Evolutionary conservation across 2,329 filamentous ascomycete genomes (phyloP).

Genomic region (Colletotrichum acutatum): DNA sequence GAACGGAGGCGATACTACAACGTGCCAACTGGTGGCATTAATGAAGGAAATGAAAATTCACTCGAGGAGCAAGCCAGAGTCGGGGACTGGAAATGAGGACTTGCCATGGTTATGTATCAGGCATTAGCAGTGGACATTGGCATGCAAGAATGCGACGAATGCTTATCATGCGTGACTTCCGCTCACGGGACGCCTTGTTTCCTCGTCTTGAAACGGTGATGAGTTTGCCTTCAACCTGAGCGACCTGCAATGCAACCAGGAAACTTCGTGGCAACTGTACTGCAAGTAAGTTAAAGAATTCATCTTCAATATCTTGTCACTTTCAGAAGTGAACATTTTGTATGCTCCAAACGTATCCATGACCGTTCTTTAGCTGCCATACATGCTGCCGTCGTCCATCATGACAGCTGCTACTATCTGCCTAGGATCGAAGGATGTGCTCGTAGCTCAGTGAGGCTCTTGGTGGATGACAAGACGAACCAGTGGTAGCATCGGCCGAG

Average conservation of each 20-base stretch:
- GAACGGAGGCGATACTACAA: not conserved
- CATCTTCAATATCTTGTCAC: no score
- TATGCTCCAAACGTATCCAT: not conserved
- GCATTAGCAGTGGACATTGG: slow-evolving; percentile 1
- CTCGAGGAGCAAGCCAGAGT: not conserved
- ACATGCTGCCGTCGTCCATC: not conserved
- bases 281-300: not conserved
- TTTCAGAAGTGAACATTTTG: no score
- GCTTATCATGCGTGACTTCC: slow-evolving; percentile 1
- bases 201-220: slow-evolving; percentile 21
- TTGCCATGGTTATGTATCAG: slow-evolving; percentile 15
- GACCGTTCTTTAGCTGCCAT: no score
- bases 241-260: not conserved
- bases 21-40: slow-evolving; percentile 11
- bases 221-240: slow-evolving; percentile 1
- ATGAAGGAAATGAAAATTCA: slow-evolving; percentile 10
- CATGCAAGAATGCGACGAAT: slow-evolving; percentile 24
- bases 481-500: not conserved
- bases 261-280: not conserved
- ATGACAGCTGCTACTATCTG: not conserved
- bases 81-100: not conserved
- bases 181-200: slow-evolving; percentile 26
- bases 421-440: not conserved
- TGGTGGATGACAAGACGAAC: not conserved
- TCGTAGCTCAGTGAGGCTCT: not conserved